These are phyloP conservation scores for Barnettozyma sp. DNA, from an alignment of 805 yeast genomes.

Conservation along the genomic window DNA sequence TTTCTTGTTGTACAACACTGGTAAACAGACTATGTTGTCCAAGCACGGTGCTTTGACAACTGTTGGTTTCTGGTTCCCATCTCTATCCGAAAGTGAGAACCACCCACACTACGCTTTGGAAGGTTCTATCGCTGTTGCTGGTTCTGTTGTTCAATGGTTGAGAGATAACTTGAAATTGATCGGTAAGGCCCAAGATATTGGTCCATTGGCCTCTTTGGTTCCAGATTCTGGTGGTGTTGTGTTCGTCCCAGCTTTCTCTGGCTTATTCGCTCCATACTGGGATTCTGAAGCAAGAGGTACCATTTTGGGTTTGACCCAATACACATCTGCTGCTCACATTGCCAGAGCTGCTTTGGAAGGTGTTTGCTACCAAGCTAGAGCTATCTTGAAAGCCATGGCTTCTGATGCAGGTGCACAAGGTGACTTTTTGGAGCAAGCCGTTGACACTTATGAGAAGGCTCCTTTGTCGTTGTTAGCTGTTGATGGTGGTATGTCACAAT, in stretches of 20 bases:
- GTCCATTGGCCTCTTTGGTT: slow-evolving; percentile 82
- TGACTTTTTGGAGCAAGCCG: slow-evolving; percentile 48
- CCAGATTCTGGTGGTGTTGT: slow-evolving; percentile 84
- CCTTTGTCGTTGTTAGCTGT: slow-evolving; percentile 59
- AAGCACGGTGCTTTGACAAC: slow-evolving; percentile 84
- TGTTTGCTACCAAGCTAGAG: slow-evolving; percentile 88
- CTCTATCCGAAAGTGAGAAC: slow-evolving; percentile 35
- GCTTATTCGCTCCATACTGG: slow-evolving; percentile 96
- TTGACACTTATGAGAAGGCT: slow-evolving; percentile 37
- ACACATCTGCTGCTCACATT: slow-evolving; percentile 84
- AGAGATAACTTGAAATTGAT: slow-evolving; percentile 84
- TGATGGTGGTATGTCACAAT: slow-evolving; percentile 94
- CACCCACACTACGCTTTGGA: slow-evolving; percentile 84
- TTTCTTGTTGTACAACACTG: slow-evolving; percentile 84
- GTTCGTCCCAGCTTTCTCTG: slow-evolving; percentile 92
- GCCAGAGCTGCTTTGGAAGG: slow-evolving; percentile 95
- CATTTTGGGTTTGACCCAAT: slow-evolving; percentile 87
- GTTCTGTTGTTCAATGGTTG: slow-evolving; percentile 90
- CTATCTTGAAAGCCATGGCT: slow-evolving; percentile 85
- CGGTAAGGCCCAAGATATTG: slow-evolving; percentile 77
- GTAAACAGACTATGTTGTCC: slow-evolving; percentile 60
- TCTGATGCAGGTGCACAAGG: slow-evolving; percentile 61
- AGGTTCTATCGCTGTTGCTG: slow-evolving; percentile 96
- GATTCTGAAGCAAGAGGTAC: slow-evolving; percentile 88
- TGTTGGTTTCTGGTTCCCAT: slow-evolving; percentile 84